Evolutionary conservation across 2,329 filamentous ascomycete species (phyloP).

Genomic region (Colletotrichum noveboracense): DNA sequence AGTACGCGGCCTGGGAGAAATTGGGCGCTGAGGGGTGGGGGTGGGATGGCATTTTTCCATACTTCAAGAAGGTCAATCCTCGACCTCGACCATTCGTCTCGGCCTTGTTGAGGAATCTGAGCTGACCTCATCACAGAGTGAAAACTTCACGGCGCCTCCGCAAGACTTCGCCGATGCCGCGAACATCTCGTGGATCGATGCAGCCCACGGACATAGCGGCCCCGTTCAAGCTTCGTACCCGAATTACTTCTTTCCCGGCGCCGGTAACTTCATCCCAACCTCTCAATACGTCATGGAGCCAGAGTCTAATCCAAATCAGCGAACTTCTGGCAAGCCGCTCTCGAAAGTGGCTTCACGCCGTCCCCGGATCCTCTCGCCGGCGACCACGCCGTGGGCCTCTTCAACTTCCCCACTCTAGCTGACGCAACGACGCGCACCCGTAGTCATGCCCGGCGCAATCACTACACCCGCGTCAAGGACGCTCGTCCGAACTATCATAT

Average conservation of each 20-base stretch:
- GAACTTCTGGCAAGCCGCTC: slow-evolving; percentile 32
- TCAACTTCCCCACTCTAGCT: slow-evolving; percentile 28
- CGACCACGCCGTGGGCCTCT: slow-evolving; percentile 27
- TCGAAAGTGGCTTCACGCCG: slow-evolving; percentile 25
- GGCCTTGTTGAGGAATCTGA: background rate
- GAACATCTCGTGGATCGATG: slow-evolving; percentile 13
- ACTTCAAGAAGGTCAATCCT: slow-evolving; percentile 43
- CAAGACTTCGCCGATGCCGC: slow-evolving; percentile 4
- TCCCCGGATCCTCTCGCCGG: slow-evolving; percentile 28
- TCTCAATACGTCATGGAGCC: rapidly evolving
- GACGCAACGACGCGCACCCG: slow-evolving; percentile 34
- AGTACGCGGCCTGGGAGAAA: slow-evolving; percentile 48
- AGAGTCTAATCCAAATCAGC: background rate
- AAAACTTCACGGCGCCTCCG: slow-evolving; percentile 21
- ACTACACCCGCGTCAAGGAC: slow-evolving; percentile 30
- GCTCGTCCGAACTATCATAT: slow-evolving; percentile 64
- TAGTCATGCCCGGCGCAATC: slow-evolving; percentile 31
- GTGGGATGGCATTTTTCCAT: slow-evolving; percentile 41
- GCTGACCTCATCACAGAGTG: background rate
- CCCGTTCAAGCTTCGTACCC: slow-evolving; percentile 36
- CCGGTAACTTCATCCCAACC: slow-evolving; percentile 17
- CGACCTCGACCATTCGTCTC: background rate
- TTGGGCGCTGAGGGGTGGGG: slow-evolving; percentile 50
- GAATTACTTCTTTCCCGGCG: slow-evolving; percentile 34
- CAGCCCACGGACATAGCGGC: slow-evolving; percentile 30